Evolutionary conservation across 306 rosid species (phyloP), one percentile per base, ranked within the genome.

Genomic region (Cyamopsis tetragonoloba): DNA sequence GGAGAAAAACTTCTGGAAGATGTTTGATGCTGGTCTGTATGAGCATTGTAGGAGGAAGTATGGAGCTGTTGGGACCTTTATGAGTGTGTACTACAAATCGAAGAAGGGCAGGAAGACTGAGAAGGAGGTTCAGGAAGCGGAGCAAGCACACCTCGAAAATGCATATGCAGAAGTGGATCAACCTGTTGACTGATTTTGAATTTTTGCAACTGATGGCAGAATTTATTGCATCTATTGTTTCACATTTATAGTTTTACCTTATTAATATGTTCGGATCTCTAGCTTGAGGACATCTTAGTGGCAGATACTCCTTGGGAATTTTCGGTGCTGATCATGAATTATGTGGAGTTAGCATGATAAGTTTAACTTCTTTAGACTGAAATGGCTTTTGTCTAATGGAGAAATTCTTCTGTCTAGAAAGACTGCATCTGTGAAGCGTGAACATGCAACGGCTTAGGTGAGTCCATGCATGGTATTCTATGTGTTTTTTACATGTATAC

Each of bases 61-160:
- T 48, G 86, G 91, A 70, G 98, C 98, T 8, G 83, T 88, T 35
- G 97, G 98, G 60, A 89, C 89, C 39, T 93, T 89, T 43, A 93
- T 93, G 98, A 90, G 96, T 64, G 87, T 93, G 67, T 93, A 88
- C 82, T 93, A 93, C 91, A 89, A 93, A 82, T 93, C 84, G 19
- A 93, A 93, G 88, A 93, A 93, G 88, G 98, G 98, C 24, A 78
- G 95, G 86, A 93, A 93, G 78, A 88, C 97, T 1, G 98, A 93
- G 88, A 93, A 89, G 86, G 98, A 93, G 85, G 98, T 93, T 42
- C 86, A 81, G 57, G 98, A 93, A 75, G 98, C 97, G 0, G 98
- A 93, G 73, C 91, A 83, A 73, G 98, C 96, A 37, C 89, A 88
- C 73, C 84, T 78, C 28, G 98, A 93, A 68, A 82, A 80, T 49